phyloP scores from a whole-genome alignment of 345 rosid genomes.

The Streptanthus diversifolius region DNA sequence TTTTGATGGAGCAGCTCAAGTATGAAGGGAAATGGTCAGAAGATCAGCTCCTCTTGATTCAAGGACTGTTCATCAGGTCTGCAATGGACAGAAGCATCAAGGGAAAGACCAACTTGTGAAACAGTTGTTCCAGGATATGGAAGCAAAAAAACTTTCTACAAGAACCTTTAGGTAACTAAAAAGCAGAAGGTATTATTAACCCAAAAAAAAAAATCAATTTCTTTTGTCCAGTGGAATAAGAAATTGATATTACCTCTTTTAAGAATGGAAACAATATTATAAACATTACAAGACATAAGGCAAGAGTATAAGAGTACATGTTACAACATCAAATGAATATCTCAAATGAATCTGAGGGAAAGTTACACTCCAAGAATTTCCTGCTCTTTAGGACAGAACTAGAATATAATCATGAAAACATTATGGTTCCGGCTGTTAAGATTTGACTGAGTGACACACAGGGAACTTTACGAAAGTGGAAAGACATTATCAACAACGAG shows the following conservation, averaged over 20 bases:
- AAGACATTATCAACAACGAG: conserved; percentile 4
- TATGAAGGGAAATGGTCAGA: conserved; percentile 54
- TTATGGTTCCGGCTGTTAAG: conserved; percentile 13
- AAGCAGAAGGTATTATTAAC: neutral
- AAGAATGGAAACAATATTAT: conserved; percentile 4
- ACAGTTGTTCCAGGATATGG: conserved; percentile 41
- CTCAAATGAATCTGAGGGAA: conserved; percentile 5
- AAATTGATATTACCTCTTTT: conserved; percentile 15
- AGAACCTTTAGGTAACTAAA: conserved; percentile 5
- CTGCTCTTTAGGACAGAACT: conserved; percentile 15
- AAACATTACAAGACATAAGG: conserved; percentile 15
- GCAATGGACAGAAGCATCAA: conserved; percentile 43
- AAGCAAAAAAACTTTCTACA: conserved; percentile 25
- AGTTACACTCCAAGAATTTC: conserved; percentile 19
- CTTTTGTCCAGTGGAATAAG: neutral
- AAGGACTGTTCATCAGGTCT: conserved; percentile 39
- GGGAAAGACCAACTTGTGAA: conserved; percentile 52
- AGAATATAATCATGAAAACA: conserved; percentile 13
- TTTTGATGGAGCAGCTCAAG: conserved; percentile 60
- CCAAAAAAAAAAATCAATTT: neutral
- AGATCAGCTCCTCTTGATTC: conserved; percentile 48
- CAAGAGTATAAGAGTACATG: conserved; percentile 19
- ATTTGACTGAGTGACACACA: conserved; percentile 3
- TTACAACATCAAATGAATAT: conserved; percentile 32
- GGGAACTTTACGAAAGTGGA: neutral